Conservation (phyloP, 1,139 yeast genomes). For the Meyerozyma elateridarum region DNA sequence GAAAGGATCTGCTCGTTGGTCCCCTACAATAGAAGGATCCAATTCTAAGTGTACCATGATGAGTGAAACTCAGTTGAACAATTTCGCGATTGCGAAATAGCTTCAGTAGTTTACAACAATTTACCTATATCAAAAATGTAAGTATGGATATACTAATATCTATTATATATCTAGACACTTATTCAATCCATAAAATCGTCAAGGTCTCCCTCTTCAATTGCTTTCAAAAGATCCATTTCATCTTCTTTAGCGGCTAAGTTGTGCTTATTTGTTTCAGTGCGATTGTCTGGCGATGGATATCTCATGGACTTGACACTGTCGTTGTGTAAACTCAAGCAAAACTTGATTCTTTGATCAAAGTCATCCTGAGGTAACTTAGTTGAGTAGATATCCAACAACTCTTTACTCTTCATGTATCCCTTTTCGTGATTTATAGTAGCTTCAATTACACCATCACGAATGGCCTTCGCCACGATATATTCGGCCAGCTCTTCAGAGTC, state of each 20-base stretch:
- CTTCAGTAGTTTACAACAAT: too few relatives aligned
- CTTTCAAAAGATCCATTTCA: conserved; percentile 42
- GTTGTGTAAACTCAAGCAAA: conserved; percentile 85
- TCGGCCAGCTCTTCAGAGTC: conserved; percentile 96
- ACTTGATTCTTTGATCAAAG: conserved; percentile 89
- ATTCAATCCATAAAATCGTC: conserved; percentile 45
- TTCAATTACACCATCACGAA: conserved; percentile 96
- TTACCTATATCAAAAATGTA: too few relatives aligned
- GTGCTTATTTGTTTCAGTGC: conserved; percentile 23
- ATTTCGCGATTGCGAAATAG: too few relatives aligned
- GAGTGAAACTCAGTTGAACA: neutral
- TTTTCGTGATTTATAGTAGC: conserved; percentile 88
- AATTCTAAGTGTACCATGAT: conserved; percentile 1
- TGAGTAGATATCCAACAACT: conserved; percentile 79
- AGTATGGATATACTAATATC: too few relatives aligned
- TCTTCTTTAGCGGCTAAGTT: conserved; percentile 35
- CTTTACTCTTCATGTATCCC: conserved; percentile 90
- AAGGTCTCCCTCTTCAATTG: conserved; percentile 47
- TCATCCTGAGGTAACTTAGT: conserved; percentile 83
- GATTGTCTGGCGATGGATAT: conserved; percentile 56
- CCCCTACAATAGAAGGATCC: conserved; percentile 2
- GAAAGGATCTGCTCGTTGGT: conserved; percentile 8
- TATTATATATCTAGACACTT: too few relatives aligned
- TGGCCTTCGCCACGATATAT: conserved; percentile 93
- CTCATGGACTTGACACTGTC: conserved; percentile 96